Evolutionary conservation across 192 early-diverging fungal species (phyloP), one percentile per base, ranked within the genome.

Genomic region (Powellomyces hirtus): DNA sequence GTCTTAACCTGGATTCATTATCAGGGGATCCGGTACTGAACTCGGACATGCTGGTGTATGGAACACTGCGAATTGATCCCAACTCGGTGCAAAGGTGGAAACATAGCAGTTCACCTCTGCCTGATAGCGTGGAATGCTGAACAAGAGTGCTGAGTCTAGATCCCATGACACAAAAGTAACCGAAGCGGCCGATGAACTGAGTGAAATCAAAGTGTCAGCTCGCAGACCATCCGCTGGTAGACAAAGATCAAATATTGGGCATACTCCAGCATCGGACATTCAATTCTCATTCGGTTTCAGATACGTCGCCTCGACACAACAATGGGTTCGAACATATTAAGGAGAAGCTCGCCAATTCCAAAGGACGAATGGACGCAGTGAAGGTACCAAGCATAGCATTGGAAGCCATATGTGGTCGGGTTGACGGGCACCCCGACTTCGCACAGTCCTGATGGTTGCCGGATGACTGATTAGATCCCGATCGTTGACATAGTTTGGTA

Each of bases 281-380:
- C 26, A 2, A 4, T 3, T 14, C 38, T 14, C 4, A 18, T 59
- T 22, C 8, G 5, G 27, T 37, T 58, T 16, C 35, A 77, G 76
- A 59, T 45, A 31, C 65, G 24, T 62, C 75, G 0, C 61, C 71
- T 22, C 65, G 62, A 18, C 71, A 73, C 40, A 56, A 62, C 18
- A 79, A 77, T 51, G 82, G 82, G 1, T 75, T 76, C 50, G 5
- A 26, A 13, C 38, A 59, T 30, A 75, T 84, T 26, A 81, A 84
- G 61, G 65, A 69, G 24, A 81, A 80, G 66, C 45, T 84, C 18
- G 52, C 44, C 27, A 68, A 81, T 57, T 82, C 79, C 2, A 81
- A 78, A 40, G 52, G 59, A 22, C 64, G 79, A n/a, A 62, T 84
- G 13, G 40, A 77, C 49, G 56, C 79, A 40, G 82, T 84, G 34